These are phyloP conservation scores for Tolypocladium sp. DNA, from an alignment of 2,329 filamentous ascomycete genomes.

Conservation along the genomic window DNA sequence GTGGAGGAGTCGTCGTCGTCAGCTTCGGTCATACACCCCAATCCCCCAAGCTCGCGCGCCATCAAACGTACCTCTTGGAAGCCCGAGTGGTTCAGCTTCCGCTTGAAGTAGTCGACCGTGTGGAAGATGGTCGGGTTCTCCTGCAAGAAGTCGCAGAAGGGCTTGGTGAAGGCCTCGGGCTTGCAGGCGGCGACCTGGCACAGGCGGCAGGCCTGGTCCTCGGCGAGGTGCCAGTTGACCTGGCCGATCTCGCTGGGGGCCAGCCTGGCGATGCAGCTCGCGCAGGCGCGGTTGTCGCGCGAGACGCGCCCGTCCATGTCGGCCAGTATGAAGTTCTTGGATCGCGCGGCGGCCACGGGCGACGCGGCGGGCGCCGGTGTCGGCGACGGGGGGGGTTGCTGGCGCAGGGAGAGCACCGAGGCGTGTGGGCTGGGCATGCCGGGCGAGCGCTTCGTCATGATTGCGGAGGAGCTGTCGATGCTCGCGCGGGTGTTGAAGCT, in stretches of 20 bases:
- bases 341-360: constrained; percentile 5
- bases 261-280: constrained; percentile 27
- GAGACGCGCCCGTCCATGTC: constrained; percentile 27
- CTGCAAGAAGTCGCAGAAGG: constrained; percentile 80
- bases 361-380: constrained; percentile 13
- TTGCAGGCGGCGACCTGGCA: constrained; percentile 29
- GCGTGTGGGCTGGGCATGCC: constrained; percentile 32
- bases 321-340: constrained; percentile 38
- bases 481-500: not conserved
- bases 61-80: constrained; percentile 53
- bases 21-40: not conserved
- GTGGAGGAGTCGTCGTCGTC: not conserved
- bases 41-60: not conserved
- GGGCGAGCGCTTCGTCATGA: constrained; percentile 25
- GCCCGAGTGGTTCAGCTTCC: constrained; percentile 60
- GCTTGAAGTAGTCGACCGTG: constrained; percentile 69
- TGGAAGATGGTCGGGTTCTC: constrained; percentile 93
- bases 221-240: constrained; percentile 20
- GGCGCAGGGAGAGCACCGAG: constrained; percentile 36
- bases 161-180: constrained; percentile 65
- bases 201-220: constrained; percentile 20
- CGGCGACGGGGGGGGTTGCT: constrained; percentile 23
- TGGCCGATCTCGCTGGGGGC: constrained; percentile 15
- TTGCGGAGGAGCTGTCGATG: not conserved
- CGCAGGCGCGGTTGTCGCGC: constrained; percentile 26